phyloP scores from a whole-genome alignment of 768 basidiomycete species.

The Calocybe indica region DNA sequence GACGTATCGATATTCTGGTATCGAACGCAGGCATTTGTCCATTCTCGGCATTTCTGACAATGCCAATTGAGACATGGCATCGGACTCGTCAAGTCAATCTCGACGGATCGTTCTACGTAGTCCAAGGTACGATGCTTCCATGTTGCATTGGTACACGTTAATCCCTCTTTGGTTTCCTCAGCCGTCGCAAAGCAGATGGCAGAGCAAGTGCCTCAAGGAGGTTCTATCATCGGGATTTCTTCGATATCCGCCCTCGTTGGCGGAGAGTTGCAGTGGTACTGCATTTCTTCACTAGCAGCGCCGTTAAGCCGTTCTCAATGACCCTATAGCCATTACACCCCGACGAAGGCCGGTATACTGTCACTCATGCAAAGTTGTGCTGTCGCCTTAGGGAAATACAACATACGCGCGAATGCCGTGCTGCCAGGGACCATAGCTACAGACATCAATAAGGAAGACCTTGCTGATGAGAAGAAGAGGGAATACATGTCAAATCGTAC shows the following conservation, averaged over 20 bases:
- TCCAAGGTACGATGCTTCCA: slow-evolving; percentile 40
- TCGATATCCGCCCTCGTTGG: slow-evolving; percentile 79
- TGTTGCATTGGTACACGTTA: background rate
- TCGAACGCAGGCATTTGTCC: slow-evolving; percentile 64
- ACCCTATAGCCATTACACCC: slow-evolving; percentile 58
- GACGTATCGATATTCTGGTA: slow-evolving; percentile 53
- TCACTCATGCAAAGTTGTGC: slow-evolving; percentile 79
- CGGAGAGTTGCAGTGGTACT: slow-evolving; percentile 62
- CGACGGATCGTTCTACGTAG: slow-evolving; percentile 69
- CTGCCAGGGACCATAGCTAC: slow-evolving; percentile 78
- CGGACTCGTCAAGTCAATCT: slow-evolving; percentile 66
- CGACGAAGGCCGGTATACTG: slow-evolving; percentile 74
- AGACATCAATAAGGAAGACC: slow-evolving; percentile 73
- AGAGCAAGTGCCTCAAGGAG: slow-evolving; percentile 59
- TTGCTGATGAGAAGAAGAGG: slow-evolving; percentile 51
- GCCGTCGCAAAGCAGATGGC: slow-evolving; percentile 76
- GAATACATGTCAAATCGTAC: slow-evolving; percentile 61
- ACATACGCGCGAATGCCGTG: slow-evolving; percentile 65
- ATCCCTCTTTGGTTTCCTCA: slow-evolving; percentile 13
- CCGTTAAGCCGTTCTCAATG: background rate
- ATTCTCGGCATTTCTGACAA: slow-evolving; percentile 67
- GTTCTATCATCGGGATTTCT: slow-evolving; percentile 69
- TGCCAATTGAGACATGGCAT: slow-evolving; percentile 60
- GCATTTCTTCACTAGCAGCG: background rate
- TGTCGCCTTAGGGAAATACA: slow-evolving; percentile 70